Base-by-base conservation (phyloP, 75 land plant species). In the Pinus albicaulis region DNA sequence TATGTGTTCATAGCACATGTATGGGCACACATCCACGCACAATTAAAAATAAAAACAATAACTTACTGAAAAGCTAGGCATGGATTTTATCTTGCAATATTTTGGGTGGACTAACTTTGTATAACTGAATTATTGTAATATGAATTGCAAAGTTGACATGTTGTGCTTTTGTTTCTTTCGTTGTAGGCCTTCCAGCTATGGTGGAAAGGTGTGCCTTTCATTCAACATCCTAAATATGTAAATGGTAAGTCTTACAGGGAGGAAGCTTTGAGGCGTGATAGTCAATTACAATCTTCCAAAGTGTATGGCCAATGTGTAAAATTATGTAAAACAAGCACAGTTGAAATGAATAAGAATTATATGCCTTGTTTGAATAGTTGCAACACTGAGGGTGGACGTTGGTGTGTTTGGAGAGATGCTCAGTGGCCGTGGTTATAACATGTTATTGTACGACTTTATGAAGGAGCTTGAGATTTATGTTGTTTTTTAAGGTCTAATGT, bases 161-260 rank as follows among this genome's bases (percentile, higher is more conserved):
- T 68, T 72, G 24, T 77, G 7, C 76, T 28, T 44, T 44, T 59
- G 15, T 36, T 71, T 14, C 0, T 23, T 23, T 71, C 10, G 3
- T 19, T 76, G 68, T 74, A 85, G 87, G 88, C 88, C 16, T 55
- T 86, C 3, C 55, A 70, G 56, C 65, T 86, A 24, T 55, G 81
- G 71, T 79, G 78, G 82, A 86, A 86, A 69, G 87, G 87, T 3
- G 80, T 84, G 44, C 44, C 79, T 57, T 86, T 86, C 52, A 34
- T 84, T 44, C 62, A 74, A 57, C 88, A 86, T 64, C 88, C 88
- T 20, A 86, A 86, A 61, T 86, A 86, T 56, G 56, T 59, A 24
- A 81, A 83, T 72, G 79, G 83, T 4, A 77, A 80, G 23, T 57
- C 59, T 58, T 86, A 86, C 55, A 81, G 86, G 22, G 80, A 77